Base-by-base conservation (phyloP, 1,284 basidiomycete species). In the Mrakiaceae sp. region DNA sequence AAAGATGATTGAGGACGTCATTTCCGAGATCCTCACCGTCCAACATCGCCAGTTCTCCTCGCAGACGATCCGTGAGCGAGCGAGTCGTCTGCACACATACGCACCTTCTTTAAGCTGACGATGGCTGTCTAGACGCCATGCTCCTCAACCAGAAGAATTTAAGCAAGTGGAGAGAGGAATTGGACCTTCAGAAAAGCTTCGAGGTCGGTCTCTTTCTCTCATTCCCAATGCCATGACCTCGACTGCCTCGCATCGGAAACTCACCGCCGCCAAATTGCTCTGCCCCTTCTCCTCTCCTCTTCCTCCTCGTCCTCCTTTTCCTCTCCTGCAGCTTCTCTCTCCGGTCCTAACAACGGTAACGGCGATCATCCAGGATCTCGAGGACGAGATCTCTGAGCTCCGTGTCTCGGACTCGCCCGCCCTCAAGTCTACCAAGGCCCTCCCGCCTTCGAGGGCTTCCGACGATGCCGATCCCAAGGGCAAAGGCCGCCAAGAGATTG, bases 1-100 rank as follows among this genome's bases (percentile, higher is more conserved):
- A 8, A 47, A 62, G 44, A 64, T 64, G 63, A 5, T 64, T 27
- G 63, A 64, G 42, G 55, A 16, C 16, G 52, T 52, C 48, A 50
- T 48, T 42, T 10, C 50, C 11, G 58, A 64, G 0, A 2, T 64
- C 11, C 44, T 39, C 12, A 4, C 44, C 3, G 42, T 50, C 3
- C 27, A 43, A 8, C 14, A 51, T 39, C 11, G 11, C 2, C 12
- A 53, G 62, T 9, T 53, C 5, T 11, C 42, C 0, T 39, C 51
- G 0, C 57, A 59, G 63, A 39, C 44, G 5, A 58, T 48, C 7
- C 59, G 57, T 58, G 42, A 40, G 57, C 43, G 27, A 27, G 27
- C 27, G 27, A 27, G 27, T 27, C 27, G 27, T 27, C 27, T 27
- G 27, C 27, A 27, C 27, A 27, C 27, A 27, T 27, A 27, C 27